Evolutionary conservation across 176 grass and related monocot genomes (phyloP).

Genomic region (Triticum urartu): DNA sequence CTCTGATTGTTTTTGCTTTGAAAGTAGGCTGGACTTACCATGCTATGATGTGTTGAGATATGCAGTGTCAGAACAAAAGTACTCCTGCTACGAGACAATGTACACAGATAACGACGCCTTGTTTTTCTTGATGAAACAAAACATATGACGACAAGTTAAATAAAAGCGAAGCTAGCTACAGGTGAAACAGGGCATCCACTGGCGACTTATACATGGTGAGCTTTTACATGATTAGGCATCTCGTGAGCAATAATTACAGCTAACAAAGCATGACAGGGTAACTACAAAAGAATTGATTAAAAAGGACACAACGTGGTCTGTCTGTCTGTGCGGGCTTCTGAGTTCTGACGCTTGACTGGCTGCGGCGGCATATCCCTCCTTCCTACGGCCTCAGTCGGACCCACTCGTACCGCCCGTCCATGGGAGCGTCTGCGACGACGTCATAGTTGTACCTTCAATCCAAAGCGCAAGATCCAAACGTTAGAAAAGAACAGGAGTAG

Average conservation of each 20-base stretch:
- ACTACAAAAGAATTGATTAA: background rate
- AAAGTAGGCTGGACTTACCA: too few relatives aligned
- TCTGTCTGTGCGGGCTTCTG: conserved; percentile 4
- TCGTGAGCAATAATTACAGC: conserved; percentile 36
- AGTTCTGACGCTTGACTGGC: conserved; percentile 35
- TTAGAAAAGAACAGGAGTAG: background rate
- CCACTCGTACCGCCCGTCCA: conserved; percentile 54
- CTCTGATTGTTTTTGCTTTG: too few relatives aligned
- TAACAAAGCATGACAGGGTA: conserved; percentile 12
- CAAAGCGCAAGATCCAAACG: conserved; percentile 35
- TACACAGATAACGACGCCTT: background rate
- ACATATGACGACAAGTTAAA: conserved; percentile 11
- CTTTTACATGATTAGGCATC: conserved; percentile 21
- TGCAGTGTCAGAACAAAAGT: background rate
- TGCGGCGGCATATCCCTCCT: background rate
- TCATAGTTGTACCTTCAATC: conserved; percentile 61
- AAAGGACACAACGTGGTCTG: conserved; percentile 2
- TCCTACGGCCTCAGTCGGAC: conserved; percentile 32
- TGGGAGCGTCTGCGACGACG: conserved; percentile 49
- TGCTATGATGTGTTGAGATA: background rate
- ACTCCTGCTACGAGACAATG: background rate
- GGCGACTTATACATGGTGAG: conserved; percentile 26
- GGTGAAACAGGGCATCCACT: background rate
- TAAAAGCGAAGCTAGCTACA: background rate
- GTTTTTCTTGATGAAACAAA: background rate